A percentile compares a stretch with the other conserved stretches of the same genome.
These are phyloP conservation scores for Apophysomyces elegans DNA, from an alignment of 371 early-diverging fungal genomes.

Conservation along the genomic window DNA sequence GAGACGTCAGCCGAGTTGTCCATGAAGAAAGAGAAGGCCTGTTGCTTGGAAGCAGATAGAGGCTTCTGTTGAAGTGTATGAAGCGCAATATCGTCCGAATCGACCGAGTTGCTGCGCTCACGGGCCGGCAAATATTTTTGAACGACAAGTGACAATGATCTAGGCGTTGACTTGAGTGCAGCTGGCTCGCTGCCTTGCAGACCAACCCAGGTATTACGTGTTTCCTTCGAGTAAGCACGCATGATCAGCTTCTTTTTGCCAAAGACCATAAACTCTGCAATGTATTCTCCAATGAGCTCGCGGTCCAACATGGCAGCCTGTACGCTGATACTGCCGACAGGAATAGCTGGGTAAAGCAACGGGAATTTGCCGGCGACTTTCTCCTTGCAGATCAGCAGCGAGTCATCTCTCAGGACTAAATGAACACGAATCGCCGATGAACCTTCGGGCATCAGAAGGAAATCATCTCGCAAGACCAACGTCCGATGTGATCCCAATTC, in stretches of 20 bases:
- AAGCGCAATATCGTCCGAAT: too few relatives aligned
- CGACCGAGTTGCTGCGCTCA: slow-evolving; percentile 5
- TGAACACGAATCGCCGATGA: slow-evolving; percentile 21
- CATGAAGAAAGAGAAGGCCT: slow-evolving; percentile 23
- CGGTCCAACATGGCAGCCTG: slow-evolving; percentile 24
- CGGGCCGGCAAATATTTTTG: slow-evolving; percentile 5
- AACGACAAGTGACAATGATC: slow-evolving; percentile 12
- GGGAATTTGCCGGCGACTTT: slow-evolving; percentile 1
- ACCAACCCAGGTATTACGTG: slow-evolving; percentile 36
- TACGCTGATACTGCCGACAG: slow-evolving; percentile 23
- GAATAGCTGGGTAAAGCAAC: slow-evolving; percentile 31
- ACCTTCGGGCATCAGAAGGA: slow-evolving; percentile 21
- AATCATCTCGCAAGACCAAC: slow-evolving; percentile 30
- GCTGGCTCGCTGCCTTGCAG: slow-evolving; percentile 16
- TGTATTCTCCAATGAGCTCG: slow-evolving; percentile 29
- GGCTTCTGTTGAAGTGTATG: too few relatives aligned
- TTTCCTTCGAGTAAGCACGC: slow-evolving; percentile 31
- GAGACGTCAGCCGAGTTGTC: slow-evolving; percentile 22
- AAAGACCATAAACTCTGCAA: slow-evolving; percentile 22
- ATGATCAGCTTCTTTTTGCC: slow-evolving; percentile 24
- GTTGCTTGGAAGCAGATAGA: not conserved
- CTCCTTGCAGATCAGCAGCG: slow-evolving; percentile 27
- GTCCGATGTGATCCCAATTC: slow-evolving; percentile 23
- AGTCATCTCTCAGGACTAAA: slow-evolving; percentile 26
- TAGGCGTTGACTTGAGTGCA: slow-evolving; percentile 1